Conservation (phyloP, 148 eudicot genomes). For the Selenicereus undatus region DNA sequence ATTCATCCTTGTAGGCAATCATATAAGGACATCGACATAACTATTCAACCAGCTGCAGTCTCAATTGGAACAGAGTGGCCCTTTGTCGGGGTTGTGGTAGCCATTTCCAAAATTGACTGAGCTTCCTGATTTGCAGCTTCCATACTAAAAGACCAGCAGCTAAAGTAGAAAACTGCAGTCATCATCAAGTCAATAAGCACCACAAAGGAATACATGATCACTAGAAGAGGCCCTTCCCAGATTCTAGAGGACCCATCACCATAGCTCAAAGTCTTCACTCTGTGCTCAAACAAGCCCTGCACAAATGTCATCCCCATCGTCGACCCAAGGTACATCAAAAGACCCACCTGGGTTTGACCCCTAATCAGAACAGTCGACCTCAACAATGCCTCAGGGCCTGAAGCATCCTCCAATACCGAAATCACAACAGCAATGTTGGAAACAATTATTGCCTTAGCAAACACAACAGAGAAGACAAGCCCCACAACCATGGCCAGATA, state of each 20-base stretch:
- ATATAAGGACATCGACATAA: background rate
- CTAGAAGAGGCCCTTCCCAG: slow-evolving; percentile 97
- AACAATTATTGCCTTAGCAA: slow-evolving; percentile 42
- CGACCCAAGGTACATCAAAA: slow-evolving; percentile 76
- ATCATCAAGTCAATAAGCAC: slow-evolving; percentile 87
- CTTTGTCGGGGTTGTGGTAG: slow-evolving; percentile 31
- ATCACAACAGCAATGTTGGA: slow-evolving; percentile 44
- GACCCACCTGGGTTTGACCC: slow-evolving; percentile 73
- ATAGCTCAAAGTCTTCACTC: slow-evolving; percentile 80
- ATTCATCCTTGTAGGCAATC: background rate
- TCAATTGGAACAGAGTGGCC: slow-evolving; percentile 27
- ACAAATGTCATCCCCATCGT: slow-evolving; percentile 79
- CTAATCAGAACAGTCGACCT: slow-evolving; percentile 41
- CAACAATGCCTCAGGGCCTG: slow-evolving; percentile 41
- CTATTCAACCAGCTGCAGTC: slow-evolving; percentile 2
- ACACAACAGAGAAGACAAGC: slow-evolving; percentile 38
- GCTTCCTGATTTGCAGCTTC: slow-evolving; percentile 59
- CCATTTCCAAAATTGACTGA: slow-evolving; percentile 64
- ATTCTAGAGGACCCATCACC: slow-evolving; percentile 76
- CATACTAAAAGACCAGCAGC: slow-evolving; percentile 71
- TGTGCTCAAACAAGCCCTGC: slow-evolving; percentile 88
- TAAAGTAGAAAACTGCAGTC: slow-evolving; percentile 86
- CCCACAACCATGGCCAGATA: slow-evolving; percentile 36
- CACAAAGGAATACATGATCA: slow-evolving; percentile 78
- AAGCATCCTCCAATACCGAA: slow-evolving; percentile 50